These are phyloP conservation scores for Arthrobotrys megalospora DNA, from an alignment of 2,329 filamentous ascomycete species.

Conservation along the genomic window DNA sequence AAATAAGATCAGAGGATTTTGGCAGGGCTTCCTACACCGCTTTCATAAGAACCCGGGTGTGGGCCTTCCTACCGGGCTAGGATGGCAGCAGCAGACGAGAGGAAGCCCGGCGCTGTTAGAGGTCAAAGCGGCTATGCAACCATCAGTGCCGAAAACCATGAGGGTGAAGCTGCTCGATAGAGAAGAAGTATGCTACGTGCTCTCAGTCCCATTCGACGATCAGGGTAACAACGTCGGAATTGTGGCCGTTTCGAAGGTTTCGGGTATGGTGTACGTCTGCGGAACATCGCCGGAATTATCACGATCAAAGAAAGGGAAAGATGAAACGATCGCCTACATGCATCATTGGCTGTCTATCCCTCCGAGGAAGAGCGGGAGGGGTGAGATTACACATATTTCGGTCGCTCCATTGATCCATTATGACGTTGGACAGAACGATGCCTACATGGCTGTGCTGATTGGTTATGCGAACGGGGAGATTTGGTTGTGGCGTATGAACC, in stretches of 20 bases:
- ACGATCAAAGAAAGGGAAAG: constrained; percentile 17
- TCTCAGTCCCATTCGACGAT: constrained; percentile 40
- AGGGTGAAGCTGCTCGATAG: constrained; percentile 26
- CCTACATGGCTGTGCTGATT: constrained; percentile 62
- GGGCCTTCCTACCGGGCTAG: background rate
- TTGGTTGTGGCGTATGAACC: constrained; percentile 63
- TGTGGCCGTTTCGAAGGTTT: constrained; percentile 38
- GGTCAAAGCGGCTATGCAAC: constrained; percentile 38
- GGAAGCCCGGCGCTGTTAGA: constrained; percentile 43
- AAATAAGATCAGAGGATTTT: constrained; percentile 42
- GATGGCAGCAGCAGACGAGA: constrained; percentile 21
- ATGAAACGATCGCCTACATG: constrained; percentile 34
- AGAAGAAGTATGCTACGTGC: constrained; percentile 45
- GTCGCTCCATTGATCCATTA: constrained; percentile 62
- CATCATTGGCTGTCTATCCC: constrained; percentile 60
- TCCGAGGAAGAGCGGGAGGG: constrained; percentile 25
- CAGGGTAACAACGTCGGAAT: constrained; percentile 34
- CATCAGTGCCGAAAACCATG: constrained; percentile 33
- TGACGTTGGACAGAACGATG: constrained; percentile 60
- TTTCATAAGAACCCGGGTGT: constrained; percentile 38
- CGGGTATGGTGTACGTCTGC: constrained; percentile 43
- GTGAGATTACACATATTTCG: constrained; percentile 61
- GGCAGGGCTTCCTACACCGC: constrained; percentile 37
- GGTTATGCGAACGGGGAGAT: constrained; percentile 63
- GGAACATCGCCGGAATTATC: constrained; percentile 25